Evolutionary conservation across 2,329 filamentous ascomycete species (phyloP), one percentile per base, ranked within the genome.

Genomic region (Colletotrichum euphorbiae): DNA sequence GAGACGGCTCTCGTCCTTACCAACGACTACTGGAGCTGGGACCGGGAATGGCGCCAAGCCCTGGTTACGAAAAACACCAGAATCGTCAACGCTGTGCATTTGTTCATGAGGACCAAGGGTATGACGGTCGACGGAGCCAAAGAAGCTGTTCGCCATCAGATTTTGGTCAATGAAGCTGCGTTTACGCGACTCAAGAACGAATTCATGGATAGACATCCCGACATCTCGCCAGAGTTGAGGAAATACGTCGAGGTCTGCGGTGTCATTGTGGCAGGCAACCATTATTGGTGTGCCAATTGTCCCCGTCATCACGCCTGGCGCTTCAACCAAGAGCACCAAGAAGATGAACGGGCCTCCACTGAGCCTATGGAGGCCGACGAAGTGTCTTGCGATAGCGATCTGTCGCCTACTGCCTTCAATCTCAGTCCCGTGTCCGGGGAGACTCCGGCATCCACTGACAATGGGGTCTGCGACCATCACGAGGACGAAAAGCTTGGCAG

Each of bases 11-110:
- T 67, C 1, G 59, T 62, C 2, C 4, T 67, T 13, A 57, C 64
- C 4, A 67, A 67, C 40, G 64, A 67, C 36, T 67, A 67, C 0
- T 67, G 50, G 50, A 62, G 58, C 28, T 67, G 58, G 50, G 64
- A 67, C 7, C 50, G 64, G 9, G 64, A 67, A 33, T 57, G 59
- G 64, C 36, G 33, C 6, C 50, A 56, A 9, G 50, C 64, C 6
- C 59, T 50, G 2, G 50, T 19, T 8, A 28, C 59, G 2, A 13
- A 58, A 8, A 31, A 62, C 3, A 42, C 62, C 8, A 62, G 59
- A 43, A 62, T 67, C 6, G 52, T 56, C 31, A 67, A 57, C 21
- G 59, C 64, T 3, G 51, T 67, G 7, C 21, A 63, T 21, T 38
- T 67, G 1, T 51, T 67, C 15, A 51, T 63, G 43, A 45, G 40